Evolutionary conservation across 495 filamentous ascomycete genomes (phyloP), one percentile per base, ranked within the genome.

Genomic region (Choiromyces venosus): DNA sequence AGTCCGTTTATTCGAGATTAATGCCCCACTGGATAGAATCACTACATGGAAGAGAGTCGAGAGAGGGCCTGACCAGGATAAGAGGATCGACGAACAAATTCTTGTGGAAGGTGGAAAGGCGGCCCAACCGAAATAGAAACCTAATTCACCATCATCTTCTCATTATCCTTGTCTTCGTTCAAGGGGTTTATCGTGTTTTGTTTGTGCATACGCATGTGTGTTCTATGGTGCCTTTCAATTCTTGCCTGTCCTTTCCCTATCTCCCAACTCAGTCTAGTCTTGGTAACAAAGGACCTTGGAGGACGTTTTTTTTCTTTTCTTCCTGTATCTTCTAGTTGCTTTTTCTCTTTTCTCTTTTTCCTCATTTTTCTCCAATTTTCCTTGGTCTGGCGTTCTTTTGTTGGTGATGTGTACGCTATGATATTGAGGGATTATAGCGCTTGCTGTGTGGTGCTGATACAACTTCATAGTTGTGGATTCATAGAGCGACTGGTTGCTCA

Each of bases 41-140:
- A 89, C 87, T 66, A 98, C 95, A 4, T 99, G 94, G 86, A 97
- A 97, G 84, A 86, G 96, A 69, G 83, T 97, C 21, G 96, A 97
- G 85, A 90, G 87, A 82, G 93, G 92, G 42, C 84, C 85, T 73
- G 88, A 93, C 35, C 87, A 84, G n/a, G 85, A 89, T 72, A 86
- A 87, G 76, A 86, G 85, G 77, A 83, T 97, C 52, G 93, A 97
- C 79, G 90, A 96, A 82, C 88, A 94, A 84, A 90, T 95, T 71
- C 89, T 99, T 73, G 92, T 97, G 25, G 92, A 97, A 65, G 90
- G 87, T 1, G 94, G 93, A 21, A 87, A 82, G 69, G 88, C 91
- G 21, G 83, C 89, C 19, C 69, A 77, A 66, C 69, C 66, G 18
- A 25, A 72, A 42, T 44, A 42, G 12, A 35, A 52, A 33, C 10